Evolutionary conservation across 805 yeast species (phyloP).

Genomic region (Zygosaccharomyces bisporus): DNA sequence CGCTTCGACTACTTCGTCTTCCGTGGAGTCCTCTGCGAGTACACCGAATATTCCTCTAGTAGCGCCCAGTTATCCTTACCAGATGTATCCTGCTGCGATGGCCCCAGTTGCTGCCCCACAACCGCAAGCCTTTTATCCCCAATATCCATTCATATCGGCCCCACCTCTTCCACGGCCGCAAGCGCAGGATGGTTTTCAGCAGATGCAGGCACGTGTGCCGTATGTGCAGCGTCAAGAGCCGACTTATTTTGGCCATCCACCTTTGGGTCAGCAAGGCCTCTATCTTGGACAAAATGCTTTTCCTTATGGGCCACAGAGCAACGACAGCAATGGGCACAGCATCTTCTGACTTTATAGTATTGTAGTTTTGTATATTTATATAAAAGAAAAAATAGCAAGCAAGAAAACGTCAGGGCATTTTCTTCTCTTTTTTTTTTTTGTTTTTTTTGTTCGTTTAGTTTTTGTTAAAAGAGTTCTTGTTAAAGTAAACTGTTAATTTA

Average conservation of each 20-base stretch:
- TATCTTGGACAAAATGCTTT: constrained; percentile 3
- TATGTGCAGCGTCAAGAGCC: constrained; percentile 5
- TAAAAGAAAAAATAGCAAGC: constrained; percentile 1
- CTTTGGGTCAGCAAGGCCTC: constrained; percentile 5
- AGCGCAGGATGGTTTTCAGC: constrained; percentile 1
- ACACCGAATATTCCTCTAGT: constrained; percentile 3
- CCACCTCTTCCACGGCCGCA: neutral
- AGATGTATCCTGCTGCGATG: constrained; percentile 6
- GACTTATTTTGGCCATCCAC: neutral
- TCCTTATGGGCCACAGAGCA: constrained; percentile 2
- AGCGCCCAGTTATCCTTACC: constrained; percentile 2
- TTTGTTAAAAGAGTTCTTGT: neutral
- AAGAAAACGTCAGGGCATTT: neutral
- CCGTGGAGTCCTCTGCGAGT: constrained; percentile 1
- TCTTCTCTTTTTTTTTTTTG: constrained; percentile 1
- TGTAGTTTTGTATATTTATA: constrained; percentile 1
- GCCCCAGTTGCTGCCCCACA: constrained; percentile 4
- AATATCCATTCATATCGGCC: constrained; percentile 5
- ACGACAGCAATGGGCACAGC: neutral
- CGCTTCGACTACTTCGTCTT: neutral
- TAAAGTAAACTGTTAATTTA: neutral
- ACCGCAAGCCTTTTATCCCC: constrained; percentile 3
- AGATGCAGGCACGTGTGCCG: constrained; percentile 6
- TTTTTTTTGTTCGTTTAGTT: neutral
- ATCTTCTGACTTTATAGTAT: constrained; percentile 6